Evolutionary conservation across 768 basidiomycete species (phyloP), one percentile per base, ranked within the genome.

Genomic region (Solioccasus polychromus): DNA sequence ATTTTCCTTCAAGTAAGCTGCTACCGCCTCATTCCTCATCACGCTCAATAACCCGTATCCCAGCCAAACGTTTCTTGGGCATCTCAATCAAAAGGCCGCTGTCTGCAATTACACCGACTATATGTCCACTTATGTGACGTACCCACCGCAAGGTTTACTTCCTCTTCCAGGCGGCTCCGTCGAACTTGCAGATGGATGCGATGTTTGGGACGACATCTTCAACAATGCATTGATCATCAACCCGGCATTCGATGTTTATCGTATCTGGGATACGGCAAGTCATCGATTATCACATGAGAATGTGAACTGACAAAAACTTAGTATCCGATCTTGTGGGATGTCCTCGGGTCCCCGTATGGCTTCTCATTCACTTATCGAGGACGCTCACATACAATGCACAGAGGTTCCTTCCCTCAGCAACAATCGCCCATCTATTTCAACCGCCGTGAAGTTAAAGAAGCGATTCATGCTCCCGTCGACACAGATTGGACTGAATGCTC

Each of bases 191-290:
- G 59, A 52, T 8, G 81, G 75, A 18, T 89, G 88, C 51, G 80
- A 87, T 54, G 61, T 87, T 1, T 88, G 83, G 86, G 72, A 77
- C 20, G 64, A 70, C 28, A 81, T 89, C 42, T 80, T 85, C 57
- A 63, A 80, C 17, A 82, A 76, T 0, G 79, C 87, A 0, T 51
- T 86, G 18, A 42, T 64, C 3, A 65, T 85, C 52, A 88, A 89
- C 54, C 88, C 87, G 0, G 85, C 82, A 0, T 90, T 89, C 68
- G 74, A 89, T 52, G 73, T 87, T 7, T 90, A 89, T 59, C 77
- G 83, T 18, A 85, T 89, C 44, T 85, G 86, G 63, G 85, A 88
- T 56, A 85, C 79, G 17, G 74, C 67, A 40, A 48, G 75, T 56
- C 14, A 8, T 8, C 5, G 3, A n/a, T 8, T 9, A 0, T 17